phyloP scores from a whole-genome alignment of 2,329 filamentous ascomycete species.

The Chaetothyriales sp. region DNA sequence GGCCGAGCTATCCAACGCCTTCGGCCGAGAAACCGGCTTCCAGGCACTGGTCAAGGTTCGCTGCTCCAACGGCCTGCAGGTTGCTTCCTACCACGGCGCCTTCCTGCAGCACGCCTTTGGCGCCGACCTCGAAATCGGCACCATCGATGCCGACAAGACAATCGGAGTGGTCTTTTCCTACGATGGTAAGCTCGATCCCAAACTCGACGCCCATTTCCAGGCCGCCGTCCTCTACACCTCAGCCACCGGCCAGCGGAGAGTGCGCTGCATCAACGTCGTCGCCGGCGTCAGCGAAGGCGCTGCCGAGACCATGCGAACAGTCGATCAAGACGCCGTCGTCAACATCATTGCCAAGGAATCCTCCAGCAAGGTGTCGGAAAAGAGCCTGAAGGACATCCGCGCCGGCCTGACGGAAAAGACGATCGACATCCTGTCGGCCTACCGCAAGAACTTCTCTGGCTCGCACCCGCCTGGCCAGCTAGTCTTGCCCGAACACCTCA shows the following conservation, averaged over 20 bases:
- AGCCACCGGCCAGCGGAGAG: conserved; percentile 71
- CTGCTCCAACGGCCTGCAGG: conserved; percentile 90
- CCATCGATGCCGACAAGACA: conserved; percentile 86
- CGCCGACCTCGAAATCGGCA: conserved; percentile 84
- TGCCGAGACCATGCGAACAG: conserved; percentile 73
- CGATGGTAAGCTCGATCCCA: conserved; percentile 92
- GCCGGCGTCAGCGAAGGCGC: conserved; percentile 80
- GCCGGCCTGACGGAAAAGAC: conserved; percentile 76
- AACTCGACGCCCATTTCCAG: conserved; percentile 95
- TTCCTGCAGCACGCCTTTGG: conserved; percentile 93
- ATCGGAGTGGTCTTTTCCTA: conserved; percentile 85
- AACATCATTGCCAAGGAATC: conserved; percentile 82
- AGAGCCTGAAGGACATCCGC: conserved; percentile 71
- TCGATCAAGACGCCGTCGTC: conserved; percentile 90
- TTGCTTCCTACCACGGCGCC: conserved; percentile 88
- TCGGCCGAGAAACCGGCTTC: conserved; percentile 83
- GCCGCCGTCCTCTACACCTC: conserved; percentile 90
- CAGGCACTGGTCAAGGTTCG: conserved; percentile 97
- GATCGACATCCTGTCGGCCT: conserved; percentile 80
- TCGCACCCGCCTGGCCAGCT: conserved; percentile 81
- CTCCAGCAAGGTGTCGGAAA: conserved; percentile 66
- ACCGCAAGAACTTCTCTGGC: conserved; percentile 83
- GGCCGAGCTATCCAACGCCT: conserved; percentile 70
- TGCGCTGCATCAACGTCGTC: conserved; percentile 85
- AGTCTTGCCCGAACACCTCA: conserved; percentile 87